Evolutionary conservation across 331 rosid species (phyloP).

Genomic region (Stylosanthes scabra): DNA sequence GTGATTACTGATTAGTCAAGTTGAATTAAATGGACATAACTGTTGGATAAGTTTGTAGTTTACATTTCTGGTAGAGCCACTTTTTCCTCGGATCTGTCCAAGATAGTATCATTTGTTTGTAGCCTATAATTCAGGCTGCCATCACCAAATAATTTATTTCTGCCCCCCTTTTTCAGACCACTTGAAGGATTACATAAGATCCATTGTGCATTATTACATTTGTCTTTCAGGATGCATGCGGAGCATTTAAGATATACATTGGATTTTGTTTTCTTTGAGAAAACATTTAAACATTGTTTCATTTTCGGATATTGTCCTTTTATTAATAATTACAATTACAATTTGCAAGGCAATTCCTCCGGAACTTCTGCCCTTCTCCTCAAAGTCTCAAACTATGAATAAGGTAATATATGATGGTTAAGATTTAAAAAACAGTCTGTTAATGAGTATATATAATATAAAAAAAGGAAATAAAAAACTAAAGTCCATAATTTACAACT

Average conservation of each 20-base stretch:
- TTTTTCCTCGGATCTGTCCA: conserved; percentile 22
- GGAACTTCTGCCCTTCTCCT: no score
- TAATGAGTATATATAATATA: no score
- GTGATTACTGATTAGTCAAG: conserved; percentile 34
- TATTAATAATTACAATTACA: no score
- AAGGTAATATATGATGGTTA: no score
- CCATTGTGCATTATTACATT: conserved; percentile 14
- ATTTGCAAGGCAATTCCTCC: no score
- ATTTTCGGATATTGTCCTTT: no score
- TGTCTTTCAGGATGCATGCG: conserved; percentile 19
- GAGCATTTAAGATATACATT: background rate
- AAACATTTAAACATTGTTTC: background rate
- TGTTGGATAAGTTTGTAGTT: conserved; percentile 25
- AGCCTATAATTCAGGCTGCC: conserved; percentile 1
- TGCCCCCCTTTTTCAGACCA: conserved; percentile 3
- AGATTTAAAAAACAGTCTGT: no score
- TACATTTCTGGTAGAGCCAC: conserved; percentile 30
- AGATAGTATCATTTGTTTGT: conserved; percentile 27
- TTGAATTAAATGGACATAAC: conserved; percentile 39
- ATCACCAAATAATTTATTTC: background rate
- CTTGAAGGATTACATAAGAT: conserved; percentile 3
- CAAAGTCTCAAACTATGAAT: no score
- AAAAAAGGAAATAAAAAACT: no score
- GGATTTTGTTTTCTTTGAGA: conserved; percentile 3
- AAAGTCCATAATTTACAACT: no score